Base-by-base conservation (phyloP, 208 protist species). In the Porcisia hertigi region DNA sequence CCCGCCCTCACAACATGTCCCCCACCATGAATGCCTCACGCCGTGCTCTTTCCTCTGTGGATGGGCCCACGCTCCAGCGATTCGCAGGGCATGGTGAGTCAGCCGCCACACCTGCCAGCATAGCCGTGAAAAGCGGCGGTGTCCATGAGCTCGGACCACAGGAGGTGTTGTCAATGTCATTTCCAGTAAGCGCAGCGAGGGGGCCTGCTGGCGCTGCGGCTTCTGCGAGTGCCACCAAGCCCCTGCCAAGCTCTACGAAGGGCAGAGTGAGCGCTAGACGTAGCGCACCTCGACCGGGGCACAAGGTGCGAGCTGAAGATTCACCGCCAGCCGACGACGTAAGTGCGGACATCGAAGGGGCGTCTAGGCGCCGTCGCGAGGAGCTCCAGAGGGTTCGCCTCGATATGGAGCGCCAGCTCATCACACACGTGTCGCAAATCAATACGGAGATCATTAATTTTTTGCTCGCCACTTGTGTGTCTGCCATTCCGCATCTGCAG, bases 401-500 rank as follows among this genome's bases (percentile, higher is more conserved):
- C 16, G 39, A 55, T 11, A 80, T 94, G 73, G 87, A 94, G 72
- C 75, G 76, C 9, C 85, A 92, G 63, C 77, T 94, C 18, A 77
- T 94, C 16, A 71, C 84, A 1, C 73, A 81, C 5, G 75, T 96
- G 8, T 90, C 90, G 3, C 90, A 89, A 47, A 65, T 94, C 43
- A 94, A 94, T 80, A 96, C 92, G 69, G 92, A 94, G 76, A 77
- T 96, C 4, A 93, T 96, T 58, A 96, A 96, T 69, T 89, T 88
- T 59, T 88, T 96, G 36, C 72, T 91, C 11, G 86, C 89, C 64
- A 73, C 82, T 8, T 85, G 81, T 49, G 80, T 82, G 9, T 59
- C 79, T 20, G 73, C 76, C 34, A 30, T 93, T n/a, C 73, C 76
- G 59, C 63, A 71, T 55, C 57, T 84, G 36, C 69, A 85, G 57